Evolutionary conservation across 2,329 filamentous ascomycete genomes (phyloP), one percentile per base, ranked within the genome.

Genomic region (Laburnicola sp.): DNA sequence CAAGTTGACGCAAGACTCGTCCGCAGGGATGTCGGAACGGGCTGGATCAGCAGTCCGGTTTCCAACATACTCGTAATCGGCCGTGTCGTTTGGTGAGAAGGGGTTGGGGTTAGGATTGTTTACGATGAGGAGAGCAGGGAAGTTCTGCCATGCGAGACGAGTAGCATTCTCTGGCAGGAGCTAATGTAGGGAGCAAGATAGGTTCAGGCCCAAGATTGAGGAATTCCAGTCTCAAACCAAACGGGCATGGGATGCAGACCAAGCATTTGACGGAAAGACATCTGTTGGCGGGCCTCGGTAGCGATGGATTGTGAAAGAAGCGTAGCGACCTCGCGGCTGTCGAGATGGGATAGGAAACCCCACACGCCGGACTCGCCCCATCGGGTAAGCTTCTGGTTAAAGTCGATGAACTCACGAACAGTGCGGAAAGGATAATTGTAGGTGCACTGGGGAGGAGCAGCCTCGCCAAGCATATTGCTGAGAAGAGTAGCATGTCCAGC

Each of bases 171-270:
- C 75, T 0, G 90, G 70, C 90, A 95, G 4, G 80, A 86, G 31
- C 83, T 85, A 70, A 95, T 92, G 72, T 91, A 91, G 0, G 89
- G 90, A 0, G 90, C 89, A 3, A 94, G 78, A 22, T 90, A 79
- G 0, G 89, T 88, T 90, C 90, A 95, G 0, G 86, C 83, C 89
- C 89, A 95, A 0, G 86, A 89, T 70, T 95, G 90, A 0, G 89
- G 89, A 23, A 93, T 85, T 34, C 88, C 88, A 4, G 84, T 79
- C 63, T 89, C 85, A 67, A 93, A 91, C 88, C 88, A 94, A 7
- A 88, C 86, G 0, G 89, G 87, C 86, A 90, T 89, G 22, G 90
- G 87, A 73, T 89, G 88, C 5, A 90, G 80, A 11, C 89, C 90
- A 30, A 84, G 80, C 69, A 94, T 90, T 68, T 94, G 89, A 21